Evolutionary conservation across 2,329 filamentous ascomycete genomes (phyloP).

Genomic region (Lecanoromycetidae sp.): DNA sequence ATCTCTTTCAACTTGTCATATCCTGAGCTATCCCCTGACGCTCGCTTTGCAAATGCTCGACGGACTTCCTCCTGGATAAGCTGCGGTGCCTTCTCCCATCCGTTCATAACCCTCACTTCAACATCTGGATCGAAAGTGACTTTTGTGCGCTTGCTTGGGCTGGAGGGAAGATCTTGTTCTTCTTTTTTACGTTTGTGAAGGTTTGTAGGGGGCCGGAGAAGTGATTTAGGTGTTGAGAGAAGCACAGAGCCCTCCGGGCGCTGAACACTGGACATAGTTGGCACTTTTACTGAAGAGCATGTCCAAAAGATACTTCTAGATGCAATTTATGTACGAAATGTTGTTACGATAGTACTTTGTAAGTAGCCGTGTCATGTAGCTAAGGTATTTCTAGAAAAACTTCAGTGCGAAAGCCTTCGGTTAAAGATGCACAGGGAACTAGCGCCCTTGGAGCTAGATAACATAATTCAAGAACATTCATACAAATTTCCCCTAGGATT

Average conservation of each 20-base stretch:
- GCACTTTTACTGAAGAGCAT: constrained; percentile 2
- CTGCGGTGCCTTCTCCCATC: constrained; percentile 42
- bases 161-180: constrained; percentile 19
- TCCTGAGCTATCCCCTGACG: constrained; percentile 40
- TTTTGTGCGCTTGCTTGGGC: constrained; percentile 33
- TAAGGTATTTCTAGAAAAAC: too few relatives aligned
- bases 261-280: constrained; percentile 10
- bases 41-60: constrained; percentile 43
- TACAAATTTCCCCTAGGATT: not conserved
- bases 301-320: not conserved
- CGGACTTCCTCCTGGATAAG: constrained; percentile 51
- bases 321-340: too few relatives aligned
- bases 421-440: not conserved
- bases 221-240: constrained; percentile 11
- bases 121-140: constrained; percentile 39
- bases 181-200: constrained; percentile 19
- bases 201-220: constrained; percentile 13
- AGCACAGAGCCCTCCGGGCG: constrained; percentile 2
- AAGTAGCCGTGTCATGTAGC: too few relatives aligned
- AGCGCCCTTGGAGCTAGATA: not conserved
- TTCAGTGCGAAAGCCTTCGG: not conserved
- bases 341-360: too few relatives aligned
- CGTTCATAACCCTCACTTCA: constrained; percentile 34
- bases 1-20: constrained; percentile 46
- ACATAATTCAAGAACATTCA: too few relatives aligned